Conservation (phyloP, 2,329 filamentous ascomycete species). For the Balansia obtecta region DNA sequence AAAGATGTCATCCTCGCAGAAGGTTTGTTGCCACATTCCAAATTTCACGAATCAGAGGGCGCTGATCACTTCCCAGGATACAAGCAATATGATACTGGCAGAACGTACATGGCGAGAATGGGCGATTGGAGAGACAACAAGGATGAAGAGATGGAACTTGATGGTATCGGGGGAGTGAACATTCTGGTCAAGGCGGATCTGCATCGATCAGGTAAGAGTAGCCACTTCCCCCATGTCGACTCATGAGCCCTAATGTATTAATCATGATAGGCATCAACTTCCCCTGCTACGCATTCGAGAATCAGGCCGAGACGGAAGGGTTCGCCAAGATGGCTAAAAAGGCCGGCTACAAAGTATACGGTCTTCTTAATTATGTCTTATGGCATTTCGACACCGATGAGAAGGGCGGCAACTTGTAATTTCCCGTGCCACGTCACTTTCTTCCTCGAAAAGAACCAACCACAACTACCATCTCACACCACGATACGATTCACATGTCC, state of each 20-base stretch:
- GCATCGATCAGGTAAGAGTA: conserved; percentile 67
- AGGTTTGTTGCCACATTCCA: conserved; percentile 37
- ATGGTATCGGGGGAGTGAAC: conserved; percentile 93
- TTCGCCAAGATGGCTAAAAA: conserved; percentile 98
- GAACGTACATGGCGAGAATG: conserved; percentile 80
- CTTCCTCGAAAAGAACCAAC: background rate
- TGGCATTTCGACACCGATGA: conserved; percentile 98
- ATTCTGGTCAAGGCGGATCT: conserved; percentile 97
- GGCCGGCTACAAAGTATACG: conserved; percentile 84
- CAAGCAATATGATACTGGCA: conserved; percentile 82
- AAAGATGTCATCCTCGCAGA: conserved; percentile 81
- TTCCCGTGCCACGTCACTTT: background rate
- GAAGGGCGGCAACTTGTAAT: conserved; percentile 65
- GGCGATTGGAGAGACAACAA: conserved; percentile 89
- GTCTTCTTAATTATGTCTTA: conserved; percentile 92
- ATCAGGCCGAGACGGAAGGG: conserved; percentile 96
- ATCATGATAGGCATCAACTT: conserved; percentile 77
- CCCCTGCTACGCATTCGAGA: conserved; percentile 91
- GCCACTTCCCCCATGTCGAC: background rate
- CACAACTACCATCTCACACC: background rate
- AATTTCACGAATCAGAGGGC: background rate
- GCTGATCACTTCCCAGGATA: conserved; percentile 50
- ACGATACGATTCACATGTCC: conserved; percentile 11
- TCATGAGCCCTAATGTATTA: conserved; percentile 12
- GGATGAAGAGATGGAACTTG: conserved; percentile 81